phyloP scores from a whole-genome alignment of 768 basidiomycete genomes.

The Boletellus sp. region DNA sequence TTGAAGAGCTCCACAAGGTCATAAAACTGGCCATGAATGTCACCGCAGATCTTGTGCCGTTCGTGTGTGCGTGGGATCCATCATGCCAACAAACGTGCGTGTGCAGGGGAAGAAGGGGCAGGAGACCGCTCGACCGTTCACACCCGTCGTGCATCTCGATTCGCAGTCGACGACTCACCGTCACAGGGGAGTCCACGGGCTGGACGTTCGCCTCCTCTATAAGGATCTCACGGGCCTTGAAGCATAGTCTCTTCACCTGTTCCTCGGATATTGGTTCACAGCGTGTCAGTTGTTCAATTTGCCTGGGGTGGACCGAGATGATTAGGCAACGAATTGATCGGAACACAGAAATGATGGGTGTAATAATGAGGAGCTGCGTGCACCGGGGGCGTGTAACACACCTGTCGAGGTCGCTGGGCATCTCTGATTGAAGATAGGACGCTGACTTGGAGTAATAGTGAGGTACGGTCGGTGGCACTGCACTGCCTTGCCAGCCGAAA shows the following conservation, averaged over 20 bases:
- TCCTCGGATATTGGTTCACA: conserved; percentile 96
- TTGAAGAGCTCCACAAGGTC: conserved; percentile 95
- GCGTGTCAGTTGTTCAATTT: conserved; percentile 89
- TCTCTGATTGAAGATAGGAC: conserved; percentile 27
- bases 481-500: conserved; percentile 23
- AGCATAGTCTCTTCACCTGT: conserved; percentile 90
- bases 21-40: conserved; percentile 97
- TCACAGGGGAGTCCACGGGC: conserved; percentile 92
- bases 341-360: conserved; percentile 21
- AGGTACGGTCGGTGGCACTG: conserved; percentile 24
- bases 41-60: conserved; percentile 72
- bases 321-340: conserved; percentile 21
- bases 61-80: too few species aligned
- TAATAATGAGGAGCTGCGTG: conserved; percentile 23
- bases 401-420: conserved; percentile 60
- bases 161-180: conserved; percentile 49
- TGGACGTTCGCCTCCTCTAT: conserved; percentile 99
- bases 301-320: conserved; percentile 46
- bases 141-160: conserved; percentile 6
- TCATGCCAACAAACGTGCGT: background rate
- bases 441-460: conserved; percentile 30
- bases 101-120: background rate
- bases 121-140: background rate
- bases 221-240: conserved; percentile 94
- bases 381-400: conserved; percentile 36